Base-by-base conservation (phyloP, 2,329 filamentous ascomycete genomes). In the Colletotrichum noveboracense region DNA sequence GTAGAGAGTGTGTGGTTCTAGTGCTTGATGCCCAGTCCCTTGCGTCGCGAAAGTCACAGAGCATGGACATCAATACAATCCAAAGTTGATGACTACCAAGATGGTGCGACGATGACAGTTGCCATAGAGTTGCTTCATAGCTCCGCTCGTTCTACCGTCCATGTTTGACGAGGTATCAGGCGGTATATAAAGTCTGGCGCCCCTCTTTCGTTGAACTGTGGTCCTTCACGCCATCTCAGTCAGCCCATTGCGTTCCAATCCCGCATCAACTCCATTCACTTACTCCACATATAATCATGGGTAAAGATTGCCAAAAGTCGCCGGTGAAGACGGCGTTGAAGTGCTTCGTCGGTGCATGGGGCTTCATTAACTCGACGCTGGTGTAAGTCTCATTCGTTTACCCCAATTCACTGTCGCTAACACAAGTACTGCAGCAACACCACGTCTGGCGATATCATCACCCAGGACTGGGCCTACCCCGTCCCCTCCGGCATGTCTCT, bases 291-390 rank as follows among this genome's bases (percentile, higher is more conserved):
- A 24, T 18, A 5, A 66, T 30, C 24, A 28, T 26, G 13, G 43
- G n/a, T n/a, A 66, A 66, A 26, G 24, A 66, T 28, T 71, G 68
- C n/a, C 32, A 55, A 14, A 58, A 38, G 36, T 70, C 67, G 1
- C 56, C 67, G 2, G 24, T 52, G 28, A 70, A 62, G 60, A 43
- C 60, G 60, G 60, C 69, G 9, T 30, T 71, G 7, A 58, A 38
- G 12, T 71, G 69, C 13, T 71, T 66, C 24, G 69, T 38, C 32
- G 60, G 69, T 7, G 60, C 69, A 13, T 71, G 60, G 69, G 60
- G 69, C 6, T 71, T 71, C 24, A 71, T 71, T 32, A 71, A 66
- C 69, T 71, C 69, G 7, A 71, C 69, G 13, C 14, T 71, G n/a
- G 69, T 71, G 69, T 71, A 58, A 58, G 69, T 28, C 30, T 26